Conservation (phyloP, 768 basidiomycete genomes). For the Rhizopogon salebrosus region DNA sequence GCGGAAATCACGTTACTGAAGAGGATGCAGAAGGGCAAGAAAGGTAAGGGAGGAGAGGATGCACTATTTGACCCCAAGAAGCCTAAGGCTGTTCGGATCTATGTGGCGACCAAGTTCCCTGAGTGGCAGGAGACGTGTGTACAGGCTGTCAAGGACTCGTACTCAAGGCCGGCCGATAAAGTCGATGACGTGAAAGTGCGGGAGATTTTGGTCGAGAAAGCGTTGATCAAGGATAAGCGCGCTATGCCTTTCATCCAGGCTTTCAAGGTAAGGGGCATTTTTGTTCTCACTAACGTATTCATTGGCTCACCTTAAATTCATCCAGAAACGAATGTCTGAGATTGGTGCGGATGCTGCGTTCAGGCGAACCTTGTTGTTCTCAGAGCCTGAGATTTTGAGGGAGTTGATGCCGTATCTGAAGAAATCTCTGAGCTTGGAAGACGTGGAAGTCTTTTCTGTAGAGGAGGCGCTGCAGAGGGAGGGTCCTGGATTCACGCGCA, state of each 20-base stretch:
- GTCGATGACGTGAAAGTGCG: conserved; percentile 84
- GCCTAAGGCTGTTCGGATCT: conserved; percentile 82
- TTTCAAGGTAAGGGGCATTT: conserved; percentile 72
- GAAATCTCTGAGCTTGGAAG: conserved; percentile 63
- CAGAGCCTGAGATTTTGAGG: conserved; percentile 66
- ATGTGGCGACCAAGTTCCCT: conserved; percentile 86
- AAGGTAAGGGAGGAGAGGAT: conserved; percentile 37
- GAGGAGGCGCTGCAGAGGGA: conserved; percentile 58
- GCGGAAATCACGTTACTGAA: conserved; percentile 77
- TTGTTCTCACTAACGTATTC: background rate
- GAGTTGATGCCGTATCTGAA: conserved; percentile 79
- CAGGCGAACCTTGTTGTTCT: conserved; percentile 78
- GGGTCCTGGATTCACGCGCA: conserved; percentile 54
- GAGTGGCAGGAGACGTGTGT: conserved; percentile 91
- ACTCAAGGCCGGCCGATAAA: conserved; percentile 46
- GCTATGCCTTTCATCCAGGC: conserved; percentile 91
- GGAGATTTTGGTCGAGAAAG: conserved; percentile 58
- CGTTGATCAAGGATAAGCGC: conserved; percentile 92
- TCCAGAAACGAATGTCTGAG: conserved; percentile 76
- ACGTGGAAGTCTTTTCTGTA: conserved; percentile 66
- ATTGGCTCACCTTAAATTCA: conserved; percentile 3
- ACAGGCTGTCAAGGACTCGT: conserved; percentile 65
- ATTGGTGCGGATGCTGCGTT: conserved; percentile 75
- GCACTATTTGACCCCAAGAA: conserved; percentile 78
- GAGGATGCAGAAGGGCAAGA: conserved; percentile 76